Conservation (phyloP, 257 asterid genomes). For the Solanum megistacrolobum region DNA sequence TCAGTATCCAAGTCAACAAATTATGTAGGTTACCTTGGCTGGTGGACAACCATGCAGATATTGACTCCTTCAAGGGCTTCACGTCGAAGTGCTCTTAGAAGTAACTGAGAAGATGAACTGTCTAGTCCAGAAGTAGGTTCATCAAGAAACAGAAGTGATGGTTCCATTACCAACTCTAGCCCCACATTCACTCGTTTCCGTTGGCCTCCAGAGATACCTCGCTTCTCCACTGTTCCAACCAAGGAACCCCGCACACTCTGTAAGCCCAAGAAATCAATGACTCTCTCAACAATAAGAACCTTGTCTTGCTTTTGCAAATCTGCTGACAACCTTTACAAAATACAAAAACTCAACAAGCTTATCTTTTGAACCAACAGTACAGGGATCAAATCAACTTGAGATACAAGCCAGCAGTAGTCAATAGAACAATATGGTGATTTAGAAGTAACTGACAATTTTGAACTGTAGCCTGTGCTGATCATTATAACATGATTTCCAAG, state of each 20-base stretch:
- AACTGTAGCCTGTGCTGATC: neutral
- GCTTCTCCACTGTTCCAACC: conserved; percentile 88
- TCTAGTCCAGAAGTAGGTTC: conserved; percentile 97
- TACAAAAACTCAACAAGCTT: conserved; percentile 18
- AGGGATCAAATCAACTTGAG: neutral
- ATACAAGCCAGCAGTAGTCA: neutral
- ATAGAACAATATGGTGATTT: neutral
- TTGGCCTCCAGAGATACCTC: conserved; percentile 98
- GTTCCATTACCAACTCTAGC: conserved; percentile 91
- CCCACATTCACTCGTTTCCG: conserved; percentile 93
- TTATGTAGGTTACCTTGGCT: conserved; percentile 57
- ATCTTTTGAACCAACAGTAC: neutral
- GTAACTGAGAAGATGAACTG: conserved; percentile 92
- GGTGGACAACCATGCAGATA: conserved; percentile 96
- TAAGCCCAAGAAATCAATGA: conserved; percentile 69
- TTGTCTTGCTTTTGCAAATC: conserved; percentile 66
- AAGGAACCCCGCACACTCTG: conserved; percentile 70
- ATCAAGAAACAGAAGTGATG: conserved; percentile 80
- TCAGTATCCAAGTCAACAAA: neutral
- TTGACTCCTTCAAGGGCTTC: conserved; percentile 93
- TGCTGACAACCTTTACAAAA: conserved; percentile 57
- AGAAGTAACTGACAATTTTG: neutral
- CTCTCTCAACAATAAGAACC: conserved; percentile 85
- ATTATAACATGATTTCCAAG: neutral
- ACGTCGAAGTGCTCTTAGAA: conserved; percentile 79